Base-by-base conservation (phyloP, 2,329 filamentous ascomycete genomes). In the Verticillium nonalfalfae region DNA sequence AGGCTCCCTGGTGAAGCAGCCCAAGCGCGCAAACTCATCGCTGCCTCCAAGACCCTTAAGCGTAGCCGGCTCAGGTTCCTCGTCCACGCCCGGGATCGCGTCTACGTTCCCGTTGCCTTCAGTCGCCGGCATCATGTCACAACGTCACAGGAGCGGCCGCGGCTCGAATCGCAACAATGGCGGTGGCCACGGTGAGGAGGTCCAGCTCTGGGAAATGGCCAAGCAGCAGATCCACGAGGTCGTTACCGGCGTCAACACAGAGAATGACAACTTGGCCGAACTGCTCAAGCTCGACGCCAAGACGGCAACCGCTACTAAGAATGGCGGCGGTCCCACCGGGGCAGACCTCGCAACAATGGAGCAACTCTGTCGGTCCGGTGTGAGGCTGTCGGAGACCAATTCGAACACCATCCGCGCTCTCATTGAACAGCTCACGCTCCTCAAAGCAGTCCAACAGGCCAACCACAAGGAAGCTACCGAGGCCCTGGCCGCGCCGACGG, bases 141-240 rank as follows among this genome's bases (percentile, higher is more conserved):
- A 79, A 68, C 73, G 77, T 63, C 78, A 77, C 63, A 75, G 78
- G 60, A 78, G 76, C 66, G 76, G 75, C 59, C 77, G 77, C 64
- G 76, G 76, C 45, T 76, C 75, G 50, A 76, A 76, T 68, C 74
- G 77, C 52, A 79, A 77, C 69, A 78, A 76, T 57, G 75, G 76
- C 33, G 73, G 75, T 63, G 66, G 72, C 7, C 75, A 77, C 36
- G 78, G 78, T 34, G 78, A 80, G 64, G 78, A 80, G 66, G 74
- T 72, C 9, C 71, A 76, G 56, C 73, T 79, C 6, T 80, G 78
- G 78, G 76, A 79, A 38, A 66, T 68, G 1, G 75, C 72, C 66
- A 78, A 78, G 62, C 68, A 67, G 4, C 74, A 77, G 56, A 68
- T 79, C 35, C 67, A 69, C 39, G 77, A 79, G 18, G 73, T 78